Base-by-base conservation (phyloP, 2,329 filamentous ascomycete genomes). In the Xylaria hypoxylon region DNA sequence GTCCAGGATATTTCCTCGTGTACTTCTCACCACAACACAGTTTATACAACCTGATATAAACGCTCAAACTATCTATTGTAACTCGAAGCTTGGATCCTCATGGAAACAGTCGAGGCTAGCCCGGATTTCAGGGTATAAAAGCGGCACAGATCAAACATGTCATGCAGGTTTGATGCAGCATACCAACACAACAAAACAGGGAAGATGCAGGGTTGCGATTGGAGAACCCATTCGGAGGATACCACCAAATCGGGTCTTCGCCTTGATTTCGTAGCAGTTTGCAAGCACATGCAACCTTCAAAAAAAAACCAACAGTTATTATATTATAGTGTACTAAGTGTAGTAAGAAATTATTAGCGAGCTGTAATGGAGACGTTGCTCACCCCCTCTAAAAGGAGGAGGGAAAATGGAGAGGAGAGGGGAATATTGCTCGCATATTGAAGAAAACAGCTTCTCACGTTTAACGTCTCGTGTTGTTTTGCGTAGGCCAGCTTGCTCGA, bases 61-160 rank as follows among this genome's bases (percentile, higher is more conserved):
- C 13, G 11, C 35, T 15, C 10, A 15, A 13, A 13, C 35, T 15
- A 31, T 31, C 28, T 31, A 31, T 31, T 31, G 5, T 8, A 38
- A 40, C n/a, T 38, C 38, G 51, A 55, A 38, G 35, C 52, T 42
- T 42, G 40, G 26, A 42, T 15, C n/a, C n/a, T 42, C 52, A 40
- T 24, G 22, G 33, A 15, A 55, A 22, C 5, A 28, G 45, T 15
- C 22, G 13, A 3, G 22, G 15, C 13, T 15, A 28, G 19, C 35
- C 17, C 13, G 44, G 60, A 44, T 57, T 15, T 13, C 51, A 56
- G 3, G 35, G 53, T 33, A 47, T 63, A 57, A 56, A 51, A 57
- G 60, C 60, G 45, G 52, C 60, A 63, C 52, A 57, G 26, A 58
- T 47, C 55, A 58, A 59, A 56, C 48, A 53, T 62, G 48, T 45